phyloP scores from a whole-genome alignment of 345 rosid genomes.

The Euphorbia tirucalli region DNA sequence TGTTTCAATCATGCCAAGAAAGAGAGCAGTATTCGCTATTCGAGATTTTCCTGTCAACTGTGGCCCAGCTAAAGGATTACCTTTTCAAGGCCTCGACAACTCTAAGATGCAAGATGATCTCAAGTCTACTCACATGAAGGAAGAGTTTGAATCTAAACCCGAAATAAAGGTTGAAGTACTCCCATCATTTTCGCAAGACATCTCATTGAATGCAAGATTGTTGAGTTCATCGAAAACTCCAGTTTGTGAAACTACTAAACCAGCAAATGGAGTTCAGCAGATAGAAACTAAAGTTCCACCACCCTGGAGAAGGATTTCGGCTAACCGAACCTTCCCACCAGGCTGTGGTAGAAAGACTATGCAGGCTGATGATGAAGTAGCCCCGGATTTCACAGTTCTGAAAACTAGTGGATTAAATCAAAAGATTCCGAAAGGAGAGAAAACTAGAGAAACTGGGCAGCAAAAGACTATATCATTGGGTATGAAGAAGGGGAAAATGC shows the following conservation, averaged over 20 bases:
- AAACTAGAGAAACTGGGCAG: background rate
- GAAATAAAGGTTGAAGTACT: background rate
- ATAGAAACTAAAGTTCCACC: background rate
- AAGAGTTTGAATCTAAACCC: background rate
- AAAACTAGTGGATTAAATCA: background rate
- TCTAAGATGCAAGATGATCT: background rate
- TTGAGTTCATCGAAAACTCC: background rate
- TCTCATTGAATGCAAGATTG: background rate
- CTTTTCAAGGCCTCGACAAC: background rate
- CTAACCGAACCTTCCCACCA: constrained; percentile 18
- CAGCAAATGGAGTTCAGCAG: background rate
- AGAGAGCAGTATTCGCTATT: background rate
- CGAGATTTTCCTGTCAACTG: constrained; percentile 11
- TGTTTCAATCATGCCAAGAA: background rate
- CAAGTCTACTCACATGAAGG: background rate
- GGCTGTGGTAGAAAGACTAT: constrained; percentile 16
- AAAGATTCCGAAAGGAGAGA: background rate
- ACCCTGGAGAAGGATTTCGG: constrained; percentile 10
- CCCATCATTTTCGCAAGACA: background rate
- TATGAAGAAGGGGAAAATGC: background rate
- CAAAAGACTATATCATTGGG: background rate
- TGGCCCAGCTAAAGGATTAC: background rate
- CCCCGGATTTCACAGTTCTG: background rate
- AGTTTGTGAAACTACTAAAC: background rate
- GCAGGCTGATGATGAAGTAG: too few relatives aligned